Evolutionary conservation across 305 asterid genomes (phyloP).

Genomic region (Fraxinus baroniana): DNA sequence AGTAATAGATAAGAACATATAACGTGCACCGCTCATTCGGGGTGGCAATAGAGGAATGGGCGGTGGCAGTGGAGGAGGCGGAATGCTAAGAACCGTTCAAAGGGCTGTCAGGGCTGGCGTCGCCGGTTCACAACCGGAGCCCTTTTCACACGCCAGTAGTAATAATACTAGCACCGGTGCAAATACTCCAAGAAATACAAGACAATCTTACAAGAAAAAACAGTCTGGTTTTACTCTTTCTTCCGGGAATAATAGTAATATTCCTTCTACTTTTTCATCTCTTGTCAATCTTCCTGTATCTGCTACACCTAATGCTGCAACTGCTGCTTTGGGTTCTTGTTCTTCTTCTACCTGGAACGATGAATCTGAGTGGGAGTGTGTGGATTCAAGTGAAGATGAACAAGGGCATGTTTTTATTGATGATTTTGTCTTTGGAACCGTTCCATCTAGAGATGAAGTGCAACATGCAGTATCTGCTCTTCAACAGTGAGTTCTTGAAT

Average conservation of each 20-base stretch:
- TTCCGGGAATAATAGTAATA: not conserved
- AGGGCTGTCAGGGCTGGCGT: slow-evolving; percentile 51
- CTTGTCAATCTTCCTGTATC: slow-evolving; percentile 31
- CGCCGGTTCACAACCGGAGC: slow-evolving; percentile 48
- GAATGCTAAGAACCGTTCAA: slow-evolving; percentile 44
- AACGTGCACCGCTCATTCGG: slow-evolving; percentile 51
- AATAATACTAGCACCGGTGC: not conserved
- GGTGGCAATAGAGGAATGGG: slow-evolving; percentile 31
- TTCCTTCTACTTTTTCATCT: slow-evolving; percentile 30
- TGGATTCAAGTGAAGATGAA: slow-evolving; percentile 39
- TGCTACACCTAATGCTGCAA: slow-evolving; percentile 24
- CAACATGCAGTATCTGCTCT: slow-evolving; percentile 66
- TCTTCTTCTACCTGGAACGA: slow-evolving; percentile 31
- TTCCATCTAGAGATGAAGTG: slow-evolving; percentile 66
- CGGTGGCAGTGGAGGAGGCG: slow-evolving; percentile 36
- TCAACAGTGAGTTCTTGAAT: slow-evolving; percentile 47
- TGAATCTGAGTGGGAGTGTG: slow-evolving; percentile 61
- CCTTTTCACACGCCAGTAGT: slow-evolving; percentile 36
- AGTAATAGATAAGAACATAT: slow-evolving; percentile 44
- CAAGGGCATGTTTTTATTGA: slow-evolving; percentile 26
- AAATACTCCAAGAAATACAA: slow-evolving; percentile 17
- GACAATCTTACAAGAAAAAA: not conserved
- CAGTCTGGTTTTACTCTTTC: slow-evolving; percentile 23
- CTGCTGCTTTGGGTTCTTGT: slow-evolving; percentile 26
- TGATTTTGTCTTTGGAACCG: slow-evolving; percentile 52